Percentiles rank a stretch among this genome's conserved stretches.
These are phyloP conservation scores for Dictyostelium intermedium DNA, from an alignment of 78 protist genomes.

Conservation along the genomic window DNA sequence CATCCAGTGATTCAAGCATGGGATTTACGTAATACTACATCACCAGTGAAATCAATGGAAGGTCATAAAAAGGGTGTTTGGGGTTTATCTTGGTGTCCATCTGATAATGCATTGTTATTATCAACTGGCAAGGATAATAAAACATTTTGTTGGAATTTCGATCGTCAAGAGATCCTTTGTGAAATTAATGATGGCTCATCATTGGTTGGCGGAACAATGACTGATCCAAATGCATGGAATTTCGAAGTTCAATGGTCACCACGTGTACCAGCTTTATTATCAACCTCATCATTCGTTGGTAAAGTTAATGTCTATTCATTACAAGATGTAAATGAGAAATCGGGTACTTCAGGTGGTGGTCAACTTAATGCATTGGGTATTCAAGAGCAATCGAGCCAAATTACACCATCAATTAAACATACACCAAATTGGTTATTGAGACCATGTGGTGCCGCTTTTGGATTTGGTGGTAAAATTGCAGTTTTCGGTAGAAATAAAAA, in stretches of 20 bases:
- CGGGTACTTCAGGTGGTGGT: background rate
- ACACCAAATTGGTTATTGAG: slow-evolving; percentile 85
- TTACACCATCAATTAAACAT: slow-evolving; percentile 17
- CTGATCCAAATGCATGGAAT: slow-evolving; percentile 84
- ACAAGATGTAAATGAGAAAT: slow-evolving; percentile 47
- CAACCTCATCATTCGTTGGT: slow-evolving; percentile 88
- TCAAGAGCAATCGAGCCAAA: slow-evolving; percentile 4
- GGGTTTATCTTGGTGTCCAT: slow-evolving; percentile 93
- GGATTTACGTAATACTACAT: slow-evolving; percentile 91
- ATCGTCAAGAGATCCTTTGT: slow-evolving; percentile 80
- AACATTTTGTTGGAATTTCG: slow-evolving; percentile 93
- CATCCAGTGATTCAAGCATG: slow-evolving; percentile 93
- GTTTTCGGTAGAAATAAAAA: slow-evolving; percentile 30
- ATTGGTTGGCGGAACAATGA: background rate
- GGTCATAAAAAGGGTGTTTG: slow-evolving; percentile 93
- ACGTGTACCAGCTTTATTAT: slow-evolving; percentile 80
- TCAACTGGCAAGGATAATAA: slow-evolving; percentile 92
- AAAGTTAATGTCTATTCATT: slow-evolving; percentile 58
- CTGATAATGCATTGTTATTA: slow-evolving; percentile 85
- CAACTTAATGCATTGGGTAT: slow-evolving; percentile 44
- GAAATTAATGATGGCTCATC: slow-evolving; percentile 58
- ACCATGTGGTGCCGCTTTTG: slow-evolving; percentile 92
- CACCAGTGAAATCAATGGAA: slow-evolving; percentile 81
- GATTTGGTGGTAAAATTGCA: slow-evolving; percentile 93
- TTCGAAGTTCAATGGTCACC: slow-evolving; percentile 96